Evolutionary conservation across 1,139 yeast species (phyloP), one percentile per base, ranked within the genome.

Genomic region (Oligophagozyma castellii): DNA sequence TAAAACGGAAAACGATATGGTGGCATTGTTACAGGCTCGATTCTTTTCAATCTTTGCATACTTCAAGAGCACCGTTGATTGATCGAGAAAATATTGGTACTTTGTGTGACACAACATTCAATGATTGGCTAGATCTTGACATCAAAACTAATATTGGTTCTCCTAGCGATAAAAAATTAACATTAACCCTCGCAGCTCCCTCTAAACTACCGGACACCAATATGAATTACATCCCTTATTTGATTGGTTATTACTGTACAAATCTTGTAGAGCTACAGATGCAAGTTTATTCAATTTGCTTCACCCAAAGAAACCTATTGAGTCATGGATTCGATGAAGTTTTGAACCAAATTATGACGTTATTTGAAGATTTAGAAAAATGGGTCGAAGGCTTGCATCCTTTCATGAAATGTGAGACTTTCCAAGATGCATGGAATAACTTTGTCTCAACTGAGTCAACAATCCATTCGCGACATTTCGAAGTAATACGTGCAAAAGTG

Each of bases 381-480:
- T 48, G 50, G 49, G 43, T 35, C 19, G 33, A 36, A 8, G 35
- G 34, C 4, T 35, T 48, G 28, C 53, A 41, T n/a, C 36, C 41
- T 2, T 35, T 40, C 6, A 37, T 47, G 38, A 38, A 34, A 20
- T 22, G 40, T 10, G 44, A 40, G 11, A 38, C 35, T 23, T 45
- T 43, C 26, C 43, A 42, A 27, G 44, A 38, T 26, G 16, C 46
- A 12, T 37, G 44, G 10, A 26, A 42, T 15, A 21, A 42, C 12
- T 42, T 35, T 25, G 36, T 40, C 8, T 41, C 41, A 22, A 33
- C 36, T 14, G 31, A 33, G 10, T 28, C 30, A 10, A 39, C 37
- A 3, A 37, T 38, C 18, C 42, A 49, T 2, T 40, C 39, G n/a
- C 22, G 39, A 5, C 34, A 33, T 18, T 41, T 39, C 23, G 47